These are phyloP conservation scores for Botryosphaeria dothidea DNA, from an alignment of 2,329 filamentous ascomycete genomes.

Conservation along the genomic window DNA sequence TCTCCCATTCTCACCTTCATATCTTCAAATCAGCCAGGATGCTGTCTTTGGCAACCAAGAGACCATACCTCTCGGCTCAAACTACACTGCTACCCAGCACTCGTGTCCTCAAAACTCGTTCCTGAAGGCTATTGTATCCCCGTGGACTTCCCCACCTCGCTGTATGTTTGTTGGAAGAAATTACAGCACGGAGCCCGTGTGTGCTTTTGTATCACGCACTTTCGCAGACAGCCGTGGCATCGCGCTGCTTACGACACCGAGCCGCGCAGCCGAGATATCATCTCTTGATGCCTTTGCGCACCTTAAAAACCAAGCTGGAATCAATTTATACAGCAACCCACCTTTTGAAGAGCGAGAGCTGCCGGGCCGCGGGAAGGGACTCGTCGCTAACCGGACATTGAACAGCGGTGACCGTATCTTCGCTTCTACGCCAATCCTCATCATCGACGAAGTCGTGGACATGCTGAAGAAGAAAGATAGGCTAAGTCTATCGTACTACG, in stretches of 20 bases:
- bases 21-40: too few species aligned
- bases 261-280: background rate
- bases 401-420: background rate
- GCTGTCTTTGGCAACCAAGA: too few species aligned
- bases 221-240: background rate
- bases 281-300: background rate
- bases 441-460: background rate
- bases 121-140: background rate
- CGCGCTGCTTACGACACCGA: background rate
- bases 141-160: background rate
- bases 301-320: background rate
- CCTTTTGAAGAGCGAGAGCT: background rate
- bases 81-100: background rate
- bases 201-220: background rate
- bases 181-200: background rate
- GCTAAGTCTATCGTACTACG: background rate
- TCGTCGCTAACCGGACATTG: background rate
- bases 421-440: background rate
- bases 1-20: too few species aligned
- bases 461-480: background rate
- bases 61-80: background rate
- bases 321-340: background rate
- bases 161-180: background rate
- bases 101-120: background rate
- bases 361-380: background rate